Evolutionary conservation across 2,329 filamentous ascomycete species (phyloP), one percentile per base, ranked within the genome.

Genomic region (Amauroascus verrucosus): DNA sequence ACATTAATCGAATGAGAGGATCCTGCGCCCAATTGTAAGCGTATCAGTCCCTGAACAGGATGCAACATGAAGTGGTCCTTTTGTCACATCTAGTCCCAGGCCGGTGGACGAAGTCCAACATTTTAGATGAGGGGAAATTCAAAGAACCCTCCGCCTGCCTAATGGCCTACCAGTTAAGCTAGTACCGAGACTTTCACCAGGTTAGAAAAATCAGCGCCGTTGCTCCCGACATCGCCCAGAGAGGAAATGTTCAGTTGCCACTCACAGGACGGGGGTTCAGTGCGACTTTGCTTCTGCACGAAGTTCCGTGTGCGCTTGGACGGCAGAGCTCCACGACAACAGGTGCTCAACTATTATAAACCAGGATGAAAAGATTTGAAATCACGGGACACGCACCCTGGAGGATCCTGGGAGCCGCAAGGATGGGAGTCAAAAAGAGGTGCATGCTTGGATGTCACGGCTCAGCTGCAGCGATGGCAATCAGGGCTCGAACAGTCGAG

Each of bases 231-330:
- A 18, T 40, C 26, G n/a, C n/a, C 44, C 28, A 32, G 33, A 35
- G 11, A 47, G 26, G 28, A 14, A 48, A 14, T 18, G 11, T 37
- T 24, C 45, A 24, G 22, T 11, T 48, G 46, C 32, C 46, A 48
- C 33, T 33, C 38, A 38, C n/a, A 18, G 14, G 16, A 33, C 14
- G 26, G 48, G 48, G 26, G 38, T n/a, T 28, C 38, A 51, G 48
- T 51, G 28, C 48, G 48, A 51, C 48, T 38, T 13, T 26, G 48
- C 26, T 24, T 43, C 37, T 44, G 37, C 48, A 44, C 28, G 35
- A 43, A 22, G 2, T 16, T 30, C n/a, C 47, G 24, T 28, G 47
- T 49, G 18, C 11, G 26, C 41, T 41, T 26, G 22, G 35, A 41
- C 18, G 24, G 48, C 22, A 20, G 13, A 40, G 28, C 45, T 46